Evolutionary conservation across 1,284 basidiomycete species (phyloP).

Genomic region (Moesziomyces parantarcticus): DNA sequence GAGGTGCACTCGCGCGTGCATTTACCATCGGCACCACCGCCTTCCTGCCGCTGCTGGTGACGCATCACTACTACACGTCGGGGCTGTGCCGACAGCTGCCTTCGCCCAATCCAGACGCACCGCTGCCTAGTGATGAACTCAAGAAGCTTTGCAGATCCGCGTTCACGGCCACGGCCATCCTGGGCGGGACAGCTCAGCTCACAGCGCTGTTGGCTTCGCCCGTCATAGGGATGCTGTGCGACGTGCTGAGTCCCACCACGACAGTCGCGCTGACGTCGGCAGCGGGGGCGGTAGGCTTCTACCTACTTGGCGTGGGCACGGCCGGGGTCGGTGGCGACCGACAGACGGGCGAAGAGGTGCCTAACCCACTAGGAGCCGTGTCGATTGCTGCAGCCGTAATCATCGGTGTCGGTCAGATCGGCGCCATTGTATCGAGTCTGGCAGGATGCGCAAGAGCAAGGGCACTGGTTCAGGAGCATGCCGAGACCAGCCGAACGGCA

Average conservation of each 20-base stretch:
- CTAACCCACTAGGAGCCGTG: conserved; percentile 32
- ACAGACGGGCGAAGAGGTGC: conserved; percentile 30
- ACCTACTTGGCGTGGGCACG: conserved; percentile 35
- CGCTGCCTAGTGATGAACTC: conserved; percentile 45
- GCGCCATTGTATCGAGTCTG: conserved; percentile 49
- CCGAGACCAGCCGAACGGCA: not conserved
- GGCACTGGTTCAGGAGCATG: conserved; percentile 8
- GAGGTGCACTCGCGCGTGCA: conserved; percentile 48
- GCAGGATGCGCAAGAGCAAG: conserved; percentile 42
- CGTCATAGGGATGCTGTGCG: conserved; percentile 44
- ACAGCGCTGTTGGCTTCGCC: conserved; percentile 48
- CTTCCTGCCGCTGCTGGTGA: conserved; percentile 55
- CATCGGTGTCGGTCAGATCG: conserved; percentile 50
- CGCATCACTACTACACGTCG: conserved; percentile 54
- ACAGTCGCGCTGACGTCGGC: conserved; percentile 39
- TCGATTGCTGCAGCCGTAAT: conserved; percentile 43
- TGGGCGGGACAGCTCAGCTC: conserved; percentile 51
- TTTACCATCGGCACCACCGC: conserved; percentile 58
- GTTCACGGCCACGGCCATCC: conserved; percentile 47
- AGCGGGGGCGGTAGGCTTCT: conserved; percentile 37
- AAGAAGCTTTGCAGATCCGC: conserved; percentile 52
- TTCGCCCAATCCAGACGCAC: conserved; percentile 32
- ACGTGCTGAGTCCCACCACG: conserved; percentile 28
- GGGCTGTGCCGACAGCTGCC: conserved; percentile 43
- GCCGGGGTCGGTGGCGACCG: conserved; percentile 25